Evolutionary conservation across 345 rosid species (phyloP).

Genomic region (Populus ilicifolia): DNA sequence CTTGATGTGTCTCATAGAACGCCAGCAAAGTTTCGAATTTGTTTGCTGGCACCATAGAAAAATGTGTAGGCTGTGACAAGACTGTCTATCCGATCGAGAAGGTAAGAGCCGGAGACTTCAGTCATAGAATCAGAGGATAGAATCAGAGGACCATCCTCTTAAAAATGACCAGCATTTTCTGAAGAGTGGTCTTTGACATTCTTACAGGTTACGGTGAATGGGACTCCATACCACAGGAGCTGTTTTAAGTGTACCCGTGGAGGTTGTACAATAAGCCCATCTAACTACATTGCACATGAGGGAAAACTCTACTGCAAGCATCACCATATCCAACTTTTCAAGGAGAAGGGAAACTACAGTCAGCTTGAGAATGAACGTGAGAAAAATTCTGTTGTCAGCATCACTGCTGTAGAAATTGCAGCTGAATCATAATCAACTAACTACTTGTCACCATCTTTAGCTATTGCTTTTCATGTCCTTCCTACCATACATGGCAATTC

Average conservation of each 20-base stretch:
- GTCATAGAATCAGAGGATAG: neutral
- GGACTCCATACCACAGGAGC: conserved; percentile 47
- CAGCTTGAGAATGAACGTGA: conserved; percentile 46
- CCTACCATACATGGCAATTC: neutral
- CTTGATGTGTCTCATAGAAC: conserved; percentile 22
- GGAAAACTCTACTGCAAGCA: conserved; percentile 70
- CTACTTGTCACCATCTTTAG: too few species aligned
- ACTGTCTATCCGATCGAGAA: conserved; percentile 60
- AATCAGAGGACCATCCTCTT: neutral
- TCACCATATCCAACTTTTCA: conserved; percentile 61
- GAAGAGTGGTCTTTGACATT: neutral
- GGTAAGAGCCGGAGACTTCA: conserved; percentile 21
- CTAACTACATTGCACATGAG: conserved; percentile 60
- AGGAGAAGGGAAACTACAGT: conserved; percentile 63
- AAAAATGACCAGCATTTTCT: neutral
- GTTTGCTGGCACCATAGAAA: conserved; percentile 59
- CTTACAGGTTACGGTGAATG: conserved; percentile 51
- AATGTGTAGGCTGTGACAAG: conserved; percentile 43
- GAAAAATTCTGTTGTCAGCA: conserved; percentile 15
- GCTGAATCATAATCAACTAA: conserved; percentile 18
- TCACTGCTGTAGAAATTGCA: conserved; percentile 28
- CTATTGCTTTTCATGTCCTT: neutral
- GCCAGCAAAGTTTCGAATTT: conserved; percentile 38
- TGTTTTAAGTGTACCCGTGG: conserved; percentile 63
- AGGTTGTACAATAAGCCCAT: conserved; percentile 63